Evolutionary conservation across 805 yeast genomes (phyloP).

Genomic region (Lachancea sp.): DNA sequence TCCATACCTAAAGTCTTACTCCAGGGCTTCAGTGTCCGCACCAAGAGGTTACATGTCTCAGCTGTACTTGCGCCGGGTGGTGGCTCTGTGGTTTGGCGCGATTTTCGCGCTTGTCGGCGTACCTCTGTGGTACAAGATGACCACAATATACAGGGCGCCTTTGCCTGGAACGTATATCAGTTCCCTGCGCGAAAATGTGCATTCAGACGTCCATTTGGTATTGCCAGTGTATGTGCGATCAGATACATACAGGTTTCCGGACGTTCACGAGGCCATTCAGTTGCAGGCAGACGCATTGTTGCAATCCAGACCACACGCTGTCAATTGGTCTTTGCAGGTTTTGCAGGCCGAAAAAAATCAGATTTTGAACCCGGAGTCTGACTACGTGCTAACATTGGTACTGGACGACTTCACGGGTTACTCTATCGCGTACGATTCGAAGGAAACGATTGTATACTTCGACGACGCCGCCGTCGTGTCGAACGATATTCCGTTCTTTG

Average conservation of each 20-base stretch:
- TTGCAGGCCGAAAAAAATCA: constrained; percentile 19
- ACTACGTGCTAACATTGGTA: constrained; percentile 31
- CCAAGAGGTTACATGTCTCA: constrained; percentile 5
- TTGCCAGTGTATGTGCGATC: constrained; percentile 40
- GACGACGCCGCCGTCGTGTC: constrained; percentile 39
- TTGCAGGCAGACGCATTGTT: constrained; percentile 41
- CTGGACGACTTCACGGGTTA: constrained; percentile 40
- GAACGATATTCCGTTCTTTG: constrained; percentile 57
- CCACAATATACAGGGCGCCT: constrained; percentile 38
- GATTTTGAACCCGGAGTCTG: constrained; percentile 11
- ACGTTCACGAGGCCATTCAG: constrained; percentile 51
- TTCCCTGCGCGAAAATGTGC: constrained; percentile 33
- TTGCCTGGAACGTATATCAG: constrained; percentile 35
- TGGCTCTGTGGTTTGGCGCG: constrained; percentile 19
- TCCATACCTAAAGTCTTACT: no score
- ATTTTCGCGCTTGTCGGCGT: constrained; percentile 34
- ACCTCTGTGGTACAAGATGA: constrained; percentile 38
- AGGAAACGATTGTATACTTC: constrained; percentile 33
- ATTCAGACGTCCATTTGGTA: constrained; percentile 37
- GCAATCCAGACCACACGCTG: constrained; percentile 24
- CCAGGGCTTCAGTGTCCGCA: no score
- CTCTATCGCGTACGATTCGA: constrained; percentile 37
- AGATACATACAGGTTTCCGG: constrained; percentile 55
- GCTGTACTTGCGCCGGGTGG: constrained; percentile 17
- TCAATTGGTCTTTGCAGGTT: constrained; percentile 33